These are phyloP conservation scores for Pneumocystis jirovecii DNA, from an alignment of 1,139 yeast species.

Conservation along the genomic window DNA sequence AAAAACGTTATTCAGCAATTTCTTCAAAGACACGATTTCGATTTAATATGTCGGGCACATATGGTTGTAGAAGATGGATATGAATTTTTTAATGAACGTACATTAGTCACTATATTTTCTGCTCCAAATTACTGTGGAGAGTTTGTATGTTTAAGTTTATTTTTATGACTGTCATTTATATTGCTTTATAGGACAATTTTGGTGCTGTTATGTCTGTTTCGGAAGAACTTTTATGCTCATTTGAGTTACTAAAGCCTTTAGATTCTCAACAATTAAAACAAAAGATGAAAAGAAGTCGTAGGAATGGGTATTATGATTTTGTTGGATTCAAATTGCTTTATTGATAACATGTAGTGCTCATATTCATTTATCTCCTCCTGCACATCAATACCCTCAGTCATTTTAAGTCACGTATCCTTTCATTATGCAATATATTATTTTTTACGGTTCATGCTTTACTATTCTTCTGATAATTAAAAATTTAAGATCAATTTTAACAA, in stretches of 20 bases:
- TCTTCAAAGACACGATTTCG: conserved; percentile 74
- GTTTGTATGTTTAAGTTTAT: conserved; percentile 33
- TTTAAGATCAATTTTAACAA: not conserved
- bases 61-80: conserved; percentile 99
- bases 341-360: conserved; percentile 12
- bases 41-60: conserved; percentile 90
- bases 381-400: conserved; percentile 20
- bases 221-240: conserved; percentile 80
- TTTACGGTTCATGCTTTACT: not conserved
- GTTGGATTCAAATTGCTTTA: not conserved
- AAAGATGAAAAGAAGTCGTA: conserved; percentile 67
- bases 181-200: conserved; percentile 46
- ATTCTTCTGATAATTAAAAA: not conserved
- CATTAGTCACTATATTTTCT: conserved; percentile 83
- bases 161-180: not conserved
- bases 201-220: conserved; percentile 97
- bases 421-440: not conserved
- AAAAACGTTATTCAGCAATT: conserved; percentile 88
- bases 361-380: conserved; percentile 17
- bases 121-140: conserved; percentile 99
- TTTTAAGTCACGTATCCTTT: conserved; percentile 10
- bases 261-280: conserved; percentile 87
- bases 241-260: conserved; percentile 83
- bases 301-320: conserved; percentile 47
- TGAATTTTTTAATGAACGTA: conserved; percentile 87